Base-by-base conservation (phyloP, 2,329 filamentous ascomycete genomes). In the Penicillium glabrum region DNA sequence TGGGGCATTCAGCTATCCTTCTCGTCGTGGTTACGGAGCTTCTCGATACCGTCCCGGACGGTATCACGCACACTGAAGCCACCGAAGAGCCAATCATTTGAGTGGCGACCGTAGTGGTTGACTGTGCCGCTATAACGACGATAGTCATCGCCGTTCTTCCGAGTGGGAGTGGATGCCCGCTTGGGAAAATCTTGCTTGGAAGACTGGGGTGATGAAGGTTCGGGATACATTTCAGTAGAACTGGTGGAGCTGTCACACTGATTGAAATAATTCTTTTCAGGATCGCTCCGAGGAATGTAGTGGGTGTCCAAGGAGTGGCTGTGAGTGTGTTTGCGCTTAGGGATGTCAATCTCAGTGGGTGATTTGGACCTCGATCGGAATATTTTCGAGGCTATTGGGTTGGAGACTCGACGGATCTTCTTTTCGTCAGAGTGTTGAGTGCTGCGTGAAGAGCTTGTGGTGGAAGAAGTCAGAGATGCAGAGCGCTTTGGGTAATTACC, bases 81-180 rank as follows among this genome's bases (percentile, higher is more conserved):
- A 21, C 75, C 74, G 56, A 82, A 82, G 5, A 82, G 70, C 80
- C 80, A 82, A 53, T 81, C 77, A 53, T 82, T 81, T 19, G 74
- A 76, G 65, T 82, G 80, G 9, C 80, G 75, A 14, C 80, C 80
- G 53, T 71, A 79, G 55, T 82, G 74, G 49, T 73, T 75, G 43
- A 78, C 65, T 0, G 75, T 78, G 19, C 72, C 71, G 47, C 66
- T 75, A 51, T 74, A 73, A 57, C 75, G 72, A 50, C 71, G 73
- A 51, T 75, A 70, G 48, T 75, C 71, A 13, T 67, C 64, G 51
- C 68, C 70, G 48, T 62, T 68, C 45, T 66, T 68, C 47, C 66
- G 65, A 27, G 64, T 65, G 26, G 59, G 60, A n/a, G 61, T 65
- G 6, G 64, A 57, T 35, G 61, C 59, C 27, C 57, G 56, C 54